These are phyloP conservation scores for Wallacemonas sp. DNA, from an alignment of 208 protist genomes.

Conservation along the genomic window DNA sequence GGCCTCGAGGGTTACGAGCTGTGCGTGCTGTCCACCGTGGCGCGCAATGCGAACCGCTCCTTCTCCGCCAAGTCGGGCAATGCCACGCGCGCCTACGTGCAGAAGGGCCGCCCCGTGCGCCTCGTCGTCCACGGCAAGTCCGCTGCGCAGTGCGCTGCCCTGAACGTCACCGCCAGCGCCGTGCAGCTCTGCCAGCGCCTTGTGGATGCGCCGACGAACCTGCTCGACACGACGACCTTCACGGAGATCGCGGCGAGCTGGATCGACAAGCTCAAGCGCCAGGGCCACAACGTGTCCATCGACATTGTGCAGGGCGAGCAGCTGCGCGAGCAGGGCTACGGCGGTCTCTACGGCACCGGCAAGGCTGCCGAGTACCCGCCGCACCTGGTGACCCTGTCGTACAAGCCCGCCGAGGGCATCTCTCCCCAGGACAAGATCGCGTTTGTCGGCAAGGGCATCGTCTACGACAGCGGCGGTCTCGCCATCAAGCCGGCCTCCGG, in stretches of 20 bases:
- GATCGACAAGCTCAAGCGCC: slow-evolving; percentile 34
- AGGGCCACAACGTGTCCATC: slow-evolving; percentile 29
- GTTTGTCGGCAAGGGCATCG: slow-evolving; percentile 79
- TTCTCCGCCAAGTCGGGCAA: slow-evolving; percentile 71
- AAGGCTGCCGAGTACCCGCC: slow-evolving; percentile 62
- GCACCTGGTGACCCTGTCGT: slow-evolving; percentile 49
- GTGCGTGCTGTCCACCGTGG: slow-evolving; percentile 48
- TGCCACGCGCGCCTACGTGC: slow-evolving; percentile 47
- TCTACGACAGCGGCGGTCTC: slow-evolving; percentile 80
- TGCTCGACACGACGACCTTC: slow-evolving; percentile 87
- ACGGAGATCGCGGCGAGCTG: slow-evolving; percentile 65
- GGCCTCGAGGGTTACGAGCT: slow-evolving; percentile 38
- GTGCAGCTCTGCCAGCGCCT: slow-evolving; percentile 84
- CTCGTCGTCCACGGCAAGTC: slow-evolving; percentile 36
- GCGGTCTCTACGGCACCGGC: slow-evolving; percentile 55
- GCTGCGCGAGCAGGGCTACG: slow-evolving; percentile 49
- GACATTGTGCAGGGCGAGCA: slow-evolving; percentile 53
- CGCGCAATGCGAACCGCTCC: slow-evolving; percentile 50
- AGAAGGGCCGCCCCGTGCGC: slow-evolving; percentile 33
- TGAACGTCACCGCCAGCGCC: slow-evolving; percentile 30
- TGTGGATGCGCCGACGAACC: slow-evolving; percentile 81
- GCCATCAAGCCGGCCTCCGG: slow-evolving; percentile 43
- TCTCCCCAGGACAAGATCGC: slow-evolving; percentile 44
- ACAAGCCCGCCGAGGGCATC: slow-evolving; percentile 42
- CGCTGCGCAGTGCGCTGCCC: slow-evolving; percentile 29